These are phyloP conservation scores for Chrysoporthe puriensis DNA, from an alignment of 2,329 filamentous ascomycete genomes.

Conservation along the genomic window DNA sequence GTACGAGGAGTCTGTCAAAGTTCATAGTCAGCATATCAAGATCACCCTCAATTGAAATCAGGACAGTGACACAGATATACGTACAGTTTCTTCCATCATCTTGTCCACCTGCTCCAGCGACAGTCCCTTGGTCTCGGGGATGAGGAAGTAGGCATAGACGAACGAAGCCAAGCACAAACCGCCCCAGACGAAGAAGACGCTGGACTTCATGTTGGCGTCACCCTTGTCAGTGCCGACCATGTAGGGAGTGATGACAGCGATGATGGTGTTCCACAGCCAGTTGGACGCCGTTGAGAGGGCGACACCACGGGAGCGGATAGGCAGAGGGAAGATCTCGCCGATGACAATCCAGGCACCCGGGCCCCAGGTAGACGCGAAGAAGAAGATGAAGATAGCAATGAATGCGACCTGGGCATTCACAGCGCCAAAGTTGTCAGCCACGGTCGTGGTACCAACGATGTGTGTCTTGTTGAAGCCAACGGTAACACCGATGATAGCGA, in stretches of 20 bases:
- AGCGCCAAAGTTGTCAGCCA: conserved; percentile 59
- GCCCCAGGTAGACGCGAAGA: conserved; percentile 89
- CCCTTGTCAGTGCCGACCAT: conserved; percentile 64
- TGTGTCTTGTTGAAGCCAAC: conserved; percentile 57
- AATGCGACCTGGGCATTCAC: conserved; percentile 79
- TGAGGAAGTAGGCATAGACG: conserved; percentile 72
- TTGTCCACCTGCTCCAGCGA: conserved; percentile 80
- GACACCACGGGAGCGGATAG: conserved; percentile 86
- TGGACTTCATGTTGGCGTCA: conserved; percentile 61
- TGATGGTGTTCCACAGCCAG: conserved; percentile 87
- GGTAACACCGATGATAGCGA: conserved; percentile 74
- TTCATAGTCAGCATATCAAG: neutral
- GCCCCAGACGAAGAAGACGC: conserved; percentile 79
- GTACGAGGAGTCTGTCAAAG: conserved; percentile 63
- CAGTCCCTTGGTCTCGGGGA: conserved; percentile 76
- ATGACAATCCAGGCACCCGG: conserved; percentile 81
- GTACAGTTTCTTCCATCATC: conserved; percentile 80
- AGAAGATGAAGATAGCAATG: conserved; percentile 92
- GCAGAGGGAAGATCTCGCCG: conserved; percentile 88
- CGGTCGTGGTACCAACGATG: conserved; percentile 43
- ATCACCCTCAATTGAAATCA: neutral
- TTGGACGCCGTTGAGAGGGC: conserved; percentile 86
- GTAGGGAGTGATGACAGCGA: conserved; percentile 74
- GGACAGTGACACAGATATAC: neutral
- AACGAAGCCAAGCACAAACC: conserved; percentile 63